Evolutionary conservation across 106 monocot genomes (phyloP).

Genomic region (Platanthera guangdongensis): DNA sequence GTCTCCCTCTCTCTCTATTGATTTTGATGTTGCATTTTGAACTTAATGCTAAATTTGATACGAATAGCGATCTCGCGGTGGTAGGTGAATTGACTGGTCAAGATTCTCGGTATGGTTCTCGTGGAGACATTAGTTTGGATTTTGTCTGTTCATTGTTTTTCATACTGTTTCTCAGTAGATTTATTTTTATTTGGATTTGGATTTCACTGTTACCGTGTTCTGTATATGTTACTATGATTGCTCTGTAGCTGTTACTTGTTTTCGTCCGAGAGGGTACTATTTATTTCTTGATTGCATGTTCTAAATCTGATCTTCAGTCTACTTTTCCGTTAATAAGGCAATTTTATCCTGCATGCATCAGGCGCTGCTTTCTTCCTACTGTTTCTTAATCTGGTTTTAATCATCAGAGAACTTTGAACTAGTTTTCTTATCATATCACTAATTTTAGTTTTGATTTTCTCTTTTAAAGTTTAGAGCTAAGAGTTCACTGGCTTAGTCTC

Average conservation of each 20-base stretch:
- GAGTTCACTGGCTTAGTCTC: no score
- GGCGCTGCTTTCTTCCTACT: background rate
- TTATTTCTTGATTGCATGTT: background rate
- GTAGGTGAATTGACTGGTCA: background rate
- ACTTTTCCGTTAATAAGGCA: background rate
- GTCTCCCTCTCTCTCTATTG: background rate
- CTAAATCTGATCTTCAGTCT: background rate
- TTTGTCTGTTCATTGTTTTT: background rate
- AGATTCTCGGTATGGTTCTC: background rate
- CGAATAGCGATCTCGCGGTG: background rate
- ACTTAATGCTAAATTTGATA: slow-evolving; percentile 1
- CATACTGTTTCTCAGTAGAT: background rate
- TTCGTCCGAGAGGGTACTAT: background rate
- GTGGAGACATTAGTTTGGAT: background rate
- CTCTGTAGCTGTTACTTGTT: background rate
- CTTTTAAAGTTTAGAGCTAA: no score
- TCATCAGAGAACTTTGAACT: background rate
- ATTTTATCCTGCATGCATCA: background rate
- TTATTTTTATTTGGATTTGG: background rate
- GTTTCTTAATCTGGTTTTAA: background rate
- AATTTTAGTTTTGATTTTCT: no score
- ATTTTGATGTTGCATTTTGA: slow-evolving; percentile 6
- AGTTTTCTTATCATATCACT: no score
- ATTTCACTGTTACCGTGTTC: background rate
- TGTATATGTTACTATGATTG: no score